These are phyloP conservation scores for Hypericum perforatum DNA, from an alignment of 345 rosid species.

Conservation along the genomic window DNA sequence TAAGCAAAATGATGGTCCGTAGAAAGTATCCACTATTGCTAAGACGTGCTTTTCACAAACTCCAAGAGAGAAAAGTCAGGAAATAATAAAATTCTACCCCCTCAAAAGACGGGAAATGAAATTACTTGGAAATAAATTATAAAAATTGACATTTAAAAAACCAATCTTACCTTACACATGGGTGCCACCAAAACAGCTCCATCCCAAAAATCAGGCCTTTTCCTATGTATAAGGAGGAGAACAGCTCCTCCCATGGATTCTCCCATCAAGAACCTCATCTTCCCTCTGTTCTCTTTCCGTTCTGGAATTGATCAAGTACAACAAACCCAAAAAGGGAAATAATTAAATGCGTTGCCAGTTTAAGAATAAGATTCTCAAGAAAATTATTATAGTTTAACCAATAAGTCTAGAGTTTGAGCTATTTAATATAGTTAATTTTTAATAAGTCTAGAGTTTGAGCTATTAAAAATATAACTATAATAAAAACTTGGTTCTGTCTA, in stretches of 20 bases:
- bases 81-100: too few species aligned
- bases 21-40: too few species aligned
- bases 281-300: slow-evolving; percentile 41
- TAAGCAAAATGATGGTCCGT: too few species aligned
- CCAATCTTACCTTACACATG: slow-evolving; percentile 64
- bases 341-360: not conserved
- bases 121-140: not conserved
- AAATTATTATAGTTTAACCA: not conserved
- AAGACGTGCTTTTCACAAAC: too few species aligned
- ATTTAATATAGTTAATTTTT: too few species aligned
- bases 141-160: not conserved
- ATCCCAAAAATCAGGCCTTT: slow-evolving; percentile 59
- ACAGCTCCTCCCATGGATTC: slow-evolving; percentile 96
- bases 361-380: not conserved
- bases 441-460: too few species aligned
- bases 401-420: too few species aligned
- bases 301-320: slow-evolving; percentile 21
- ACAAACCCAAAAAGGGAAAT: not conserved
- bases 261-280: slow-evolving; percentile 60
- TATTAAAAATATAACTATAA: too few species aligned
- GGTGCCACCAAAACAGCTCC: slow-evolving; percentile 82
- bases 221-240: slow-evolving; percentile 45
- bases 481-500: too few species aligned
- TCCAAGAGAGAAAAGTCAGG: too few species aligned
- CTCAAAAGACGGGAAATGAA: not conserved